These are phyloP conservation scores for Pyrenochaeta sp. DNA, from an alignment of 2,329 filamentous ascomycete species.

Conservation along the genomic window DNA sequence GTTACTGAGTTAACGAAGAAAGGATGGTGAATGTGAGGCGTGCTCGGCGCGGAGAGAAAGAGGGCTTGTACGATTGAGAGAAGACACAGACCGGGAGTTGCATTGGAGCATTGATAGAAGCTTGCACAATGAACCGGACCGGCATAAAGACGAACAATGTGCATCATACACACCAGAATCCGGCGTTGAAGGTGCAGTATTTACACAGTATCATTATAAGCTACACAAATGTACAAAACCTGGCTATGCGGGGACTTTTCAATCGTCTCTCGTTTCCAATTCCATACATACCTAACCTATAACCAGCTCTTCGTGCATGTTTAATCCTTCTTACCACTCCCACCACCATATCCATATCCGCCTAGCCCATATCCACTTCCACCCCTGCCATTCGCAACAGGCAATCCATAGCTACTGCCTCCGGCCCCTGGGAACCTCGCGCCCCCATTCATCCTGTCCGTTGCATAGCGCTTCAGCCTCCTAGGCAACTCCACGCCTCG, in stretches of 20 bases:
- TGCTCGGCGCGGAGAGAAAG: neutral
- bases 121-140: no score
- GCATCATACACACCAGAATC: no score
- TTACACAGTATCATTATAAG: neutral
- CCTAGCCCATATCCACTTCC: constrained; percentile 50
- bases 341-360: constrained; percentile 54
- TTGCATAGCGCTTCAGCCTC: constrained; percentile 63
- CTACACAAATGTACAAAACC: neutral
- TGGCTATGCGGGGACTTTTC: neutral
- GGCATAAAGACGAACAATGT: no score
- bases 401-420: constrained; percentile 40
- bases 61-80: constrained; percentile 1
- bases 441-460: constrained; percentile 56
- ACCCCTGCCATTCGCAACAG: constrained; percentile 38
- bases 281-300: neutral
- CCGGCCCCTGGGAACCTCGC: constrained; percentile 48
- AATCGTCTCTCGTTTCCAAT: neutral
- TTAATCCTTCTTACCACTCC: constrained; percentile 55
- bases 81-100: neutral
- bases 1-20: constrained; percentile 76
- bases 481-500: constrained; percentile 60
- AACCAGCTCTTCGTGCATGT: neutral
- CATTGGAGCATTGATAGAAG: neutral
- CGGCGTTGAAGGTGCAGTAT: neutral
- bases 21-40: constrained; percentile 68